Percentiles rank a stretch among this genome's conserved stretches.
phyloP scores from a whole-genome alignment of 352 stramenopile genomes.

The Phytopythium helicoides region DNA sequence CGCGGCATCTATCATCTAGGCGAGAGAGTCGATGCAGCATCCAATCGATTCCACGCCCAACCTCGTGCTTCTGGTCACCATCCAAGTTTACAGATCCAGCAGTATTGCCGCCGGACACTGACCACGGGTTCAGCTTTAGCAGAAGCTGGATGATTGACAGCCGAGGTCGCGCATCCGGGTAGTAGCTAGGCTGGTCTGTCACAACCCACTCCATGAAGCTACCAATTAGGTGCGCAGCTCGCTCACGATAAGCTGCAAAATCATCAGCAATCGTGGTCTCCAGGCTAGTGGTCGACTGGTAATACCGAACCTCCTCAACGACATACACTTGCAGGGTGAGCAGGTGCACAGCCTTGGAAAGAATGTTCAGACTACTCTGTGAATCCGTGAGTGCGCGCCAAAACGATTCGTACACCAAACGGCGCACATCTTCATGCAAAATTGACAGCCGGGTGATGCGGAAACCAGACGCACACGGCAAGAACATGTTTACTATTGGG shows the following conservation, averaged over 20 bases:
- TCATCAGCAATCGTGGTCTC: slow-evolving; percentile 26
- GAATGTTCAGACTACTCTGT: slow-evolving; percentile 57
- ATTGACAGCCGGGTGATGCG: slow-evolving; percentile 49
- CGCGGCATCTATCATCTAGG: slow-evolving; percentile 39
- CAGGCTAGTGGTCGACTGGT: slow-evolving; percentile 33
- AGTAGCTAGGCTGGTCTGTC: slow-evolving; percentile 35
- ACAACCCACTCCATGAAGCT: slow-evolving; percentile 63
- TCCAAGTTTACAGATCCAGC: slow-evolving; percentile 62
- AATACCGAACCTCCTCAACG: slow-evolving; percentile 70
- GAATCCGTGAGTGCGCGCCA: slow-evolving; percentile 58
- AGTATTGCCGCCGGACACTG: slow-evolving; percentile 36
- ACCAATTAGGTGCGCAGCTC: slow-evolving; percentile 40
- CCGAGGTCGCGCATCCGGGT: slow-evolving; percentile 25
- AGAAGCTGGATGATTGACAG: slow-evolving; percentile 51
- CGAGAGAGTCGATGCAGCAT: slow-evolving; percentile 64
- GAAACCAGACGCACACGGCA: slow-evolving; percentile 66
- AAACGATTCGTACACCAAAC: slow-evolving; percentile 69
- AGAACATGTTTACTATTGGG: slow-evolving; percentile 79
- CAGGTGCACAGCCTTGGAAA: slow-evolving; percentile 72
- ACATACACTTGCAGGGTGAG: slow-evolving; percentile 85
- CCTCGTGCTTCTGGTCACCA: slow-evolving; percentile 83
- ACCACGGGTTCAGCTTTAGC: slow-evolving; percentile 77
- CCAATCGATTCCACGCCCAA: slow-evolving; percentile 77
- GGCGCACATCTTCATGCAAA: slow-evolving; percentile 54
- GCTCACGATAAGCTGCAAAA: slow-evolving; percentile 39